Base-by-base conservation (phyloP, 2,329 filamentous ascomycete genomes). In the Microcyclospora pomicola region DNA sequence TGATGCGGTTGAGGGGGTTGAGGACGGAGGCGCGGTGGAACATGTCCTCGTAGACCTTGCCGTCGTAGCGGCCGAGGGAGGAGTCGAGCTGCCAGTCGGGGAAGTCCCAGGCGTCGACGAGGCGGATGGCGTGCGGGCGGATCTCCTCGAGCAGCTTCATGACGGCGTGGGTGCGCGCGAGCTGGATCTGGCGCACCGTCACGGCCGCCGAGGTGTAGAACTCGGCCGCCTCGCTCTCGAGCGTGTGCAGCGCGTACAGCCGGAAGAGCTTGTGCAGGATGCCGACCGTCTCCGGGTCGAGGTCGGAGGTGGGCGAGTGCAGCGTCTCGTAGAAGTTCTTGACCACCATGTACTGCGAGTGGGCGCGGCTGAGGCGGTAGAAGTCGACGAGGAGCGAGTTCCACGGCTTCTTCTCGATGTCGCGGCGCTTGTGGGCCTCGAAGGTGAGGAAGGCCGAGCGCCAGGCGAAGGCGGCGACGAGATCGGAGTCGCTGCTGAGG, bases 321-420 rank as follows among this genome's bases (percentile, higher is more conserved):
- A 88, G 72, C 2, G 73, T 66, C 3, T 75, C 67, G 61, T 91
- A 83, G 64, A 85, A 86, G 65, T 77, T 82, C 68, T 82, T 84
- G 45, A 85, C 80, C 0, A 85, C 71, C 48, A 84, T 70, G 59
- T 84, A 85, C 59, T 86, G 80, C 0, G 77, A 80, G 56, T 82
- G 80, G 0, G 81, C 80, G 5, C 80, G 83, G 40, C 71, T 77
- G 5, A 86, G 71, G 32, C 79, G 76, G 71, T 78, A 83, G 62
- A 86, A 85, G 60, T 85, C 79, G 11, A 85, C 76, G 12, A 86
- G 70, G 7, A 86, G 68, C 42, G 74, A 78, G 63, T 85, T 86
- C 81, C 80, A 86, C 0, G 78, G 72, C 51, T 75, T 73, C 67
- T 83, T 83, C 56, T 84, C 77, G 44, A 74, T 72, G 51, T 85